Evolutionary conservation across 805 yeast genomes (phyloP).

Genomic region (Wickerhamomyces tratensis): DNA sequence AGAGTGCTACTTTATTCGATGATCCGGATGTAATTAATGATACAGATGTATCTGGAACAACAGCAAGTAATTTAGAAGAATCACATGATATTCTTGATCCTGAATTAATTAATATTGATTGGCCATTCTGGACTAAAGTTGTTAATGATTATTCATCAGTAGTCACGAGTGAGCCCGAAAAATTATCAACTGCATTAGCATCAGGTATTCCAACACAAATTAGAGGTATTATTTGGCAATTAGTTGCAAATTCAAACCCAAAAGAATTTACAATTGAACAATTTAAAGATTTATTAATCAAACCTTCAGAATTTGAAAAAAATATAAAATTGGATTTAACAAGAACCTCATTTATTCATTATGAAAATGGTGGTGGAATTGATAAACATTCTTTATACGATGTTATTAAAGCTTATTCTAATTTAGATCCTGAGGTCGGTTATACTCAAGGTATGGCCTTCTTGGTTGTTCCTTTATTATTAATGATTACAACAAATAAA

Average conservation of each 20-base stretch:
- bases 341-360: conserved; percentile 67
- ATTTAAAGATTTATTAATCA: conserved; percentile 32
- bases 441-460: conserved; percentile 99
- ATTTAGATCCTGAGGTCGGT: conserved; percentile 88
- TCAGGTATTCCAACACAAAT: conserved; percentile 79
- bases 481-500: conserved; percentile 44
- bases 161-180: conserved; percentile 51
- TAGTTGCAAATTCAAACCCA: conserved; percentile 68
- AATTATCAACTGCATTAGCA: conserved; percentile 51
- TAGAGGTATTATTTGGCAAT: conserved; percentile 90
- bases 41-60: conserved; percentile 2
- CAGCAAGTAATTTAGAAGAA: conserved; percentile 1
- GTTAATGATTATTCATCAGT: conserved; percentile 68
- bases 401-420: conserved; percentile 74
- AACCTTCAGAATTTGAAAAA: conserved; percentile 57
- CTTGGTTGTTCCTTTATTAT: conserved; percentile 71
- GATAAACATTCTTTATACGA: conserved; percentile 61
- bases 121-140: conserved; percentile 85
- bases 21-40: conserved; percentile 11
- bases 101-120: conserved; percentile 38
- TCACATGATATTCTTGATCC: conserved; percentile 14
- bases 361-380: conserved; percentile 31
- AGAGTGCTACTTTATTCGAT: conserved; percentile 13
- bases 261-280: conserved; percentile 25
- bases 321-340: conserved; percentile 75